phyloP scores from a whole-genome alignment of 345 rosid species.

The Lumnitzera littorea region DNA sequence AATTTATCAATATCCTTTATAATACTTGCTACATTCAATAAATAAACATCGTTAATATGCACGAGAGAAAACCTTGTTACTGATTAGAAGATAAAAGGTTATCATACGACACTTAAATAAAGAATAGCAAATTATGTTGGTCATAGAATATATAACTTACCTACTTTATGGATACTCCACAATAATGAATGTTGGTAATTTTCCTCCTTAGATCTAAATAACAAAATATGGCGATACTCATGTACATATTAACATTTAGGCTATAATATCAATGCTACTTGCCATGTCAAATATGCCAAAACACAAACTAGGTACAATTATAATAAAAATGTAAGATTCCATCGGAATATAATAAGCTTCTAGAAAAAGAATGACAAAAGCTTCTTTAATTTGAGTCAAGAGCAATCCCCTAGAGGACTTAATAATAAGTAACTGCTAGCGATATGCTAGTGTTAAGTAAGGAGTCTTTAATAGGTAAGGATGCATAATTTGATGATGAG shows the following conservation, averaged over 20 bases:
- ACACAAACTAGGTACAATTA: too few relatives aligned
- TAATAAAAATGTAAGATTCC: too few relatives aligned
- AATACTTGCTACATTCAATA: conserved; percentile 33
- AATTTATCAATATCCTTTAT: conserved; percentile 62
- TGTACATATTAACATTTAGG: conserved; percentile 2
- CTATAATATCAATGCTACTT: not conserved
- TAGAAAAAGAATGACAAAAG: too few relatives aligned
- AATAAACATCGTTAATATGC: not conserved
- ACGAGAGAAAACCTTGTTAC: not conserved
- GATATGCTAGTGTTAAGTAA: too few relatives aligned
- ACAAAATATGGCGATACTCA: conserved; percentile 8
- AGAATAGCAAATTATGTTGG: conserved; percentile 2
- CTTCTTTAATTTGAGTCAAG: too few relatives aligned
- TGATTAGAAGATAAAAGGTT: not conserved
- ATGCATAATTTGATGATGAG: too few relatives aligned
- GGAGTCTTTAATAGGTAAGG: too few relatives aligned
- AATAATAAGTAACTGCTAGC: too few relatives aligned
- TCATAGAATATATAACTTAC: conserved; percentile 30
- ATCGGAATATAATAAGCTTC: too few relatives aligned
- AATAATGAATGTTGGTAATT: conserved; percentile 30
- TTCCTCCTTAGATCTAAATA: conserved; percentile 55
- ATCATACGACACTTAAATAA: not conserved
- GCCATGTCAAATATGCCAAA: too few relatives aligned
- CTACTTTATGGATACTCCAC: conserved; percentile 37
- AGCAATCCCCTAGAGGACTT: too few relatives aligned